Evolutionary conservation across 2,329 filamentous ascomycete species (phyloP), one percentile per base, ranked within the genome.

Genomic region (Cladosporium sp.): DNA sequence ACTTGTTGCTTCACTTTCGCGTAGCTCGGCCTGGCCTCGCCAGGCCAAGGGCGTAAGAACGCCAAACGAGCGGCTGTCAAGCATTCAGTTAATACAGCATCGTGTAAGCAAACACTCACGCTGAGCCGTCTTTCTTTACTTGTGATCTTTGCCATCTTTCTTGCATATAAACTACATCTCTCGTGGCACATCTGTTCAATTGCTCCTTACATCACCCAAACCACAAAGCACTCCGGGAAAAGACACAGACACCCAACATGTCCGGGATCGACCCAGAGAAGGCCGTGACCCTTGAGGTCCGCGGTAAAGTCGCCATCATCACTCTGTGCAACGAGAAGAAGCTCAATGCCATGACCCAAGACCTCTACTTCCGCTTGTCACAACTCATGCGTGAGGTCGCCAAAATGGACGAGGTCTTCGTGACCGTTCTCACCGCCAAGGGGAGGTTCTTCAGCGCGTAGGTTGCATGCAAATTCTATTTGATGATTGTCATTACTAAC

Each of bases 381-480:
- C 80, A 83, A 65, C 80, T 84, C 49, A 76, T 99, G 70, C 83
- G 87, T 58, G 87, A 96, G 70, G 80, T 97, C 49, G 92, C 91
- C 15, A 80, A 78, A 8, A 86, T 86, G 62, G 85, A 93, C 60
- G 89, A 96, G 63, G 85, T 97, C 59, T 89, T 82, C 69, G 85
- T 96, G 66, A 97, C 93, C 3, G 80, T 97, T 10, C 70, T 97
- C 3, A 90, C 91, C 0, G 94, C 85, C 67, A 92, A 84, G 59
- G 93, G 93, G 12, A 80, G 82, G 3, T 87, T 80, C 72, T 97
- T 97, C 77, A 97, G 91, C 9, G 92, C 93, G 90, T 96, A 81
- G 67, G 83, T 65, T 42, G 17, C 3, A 25, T 13, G n/a, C 12
- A 20, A 13, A 12, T 5, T 32, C 2, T 32, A 2, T 32, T 10